Evolutionary conservation across 352 stramenopile genomes (phyloP).

Genomic region (Phytophthora pluvialis): DNA sequence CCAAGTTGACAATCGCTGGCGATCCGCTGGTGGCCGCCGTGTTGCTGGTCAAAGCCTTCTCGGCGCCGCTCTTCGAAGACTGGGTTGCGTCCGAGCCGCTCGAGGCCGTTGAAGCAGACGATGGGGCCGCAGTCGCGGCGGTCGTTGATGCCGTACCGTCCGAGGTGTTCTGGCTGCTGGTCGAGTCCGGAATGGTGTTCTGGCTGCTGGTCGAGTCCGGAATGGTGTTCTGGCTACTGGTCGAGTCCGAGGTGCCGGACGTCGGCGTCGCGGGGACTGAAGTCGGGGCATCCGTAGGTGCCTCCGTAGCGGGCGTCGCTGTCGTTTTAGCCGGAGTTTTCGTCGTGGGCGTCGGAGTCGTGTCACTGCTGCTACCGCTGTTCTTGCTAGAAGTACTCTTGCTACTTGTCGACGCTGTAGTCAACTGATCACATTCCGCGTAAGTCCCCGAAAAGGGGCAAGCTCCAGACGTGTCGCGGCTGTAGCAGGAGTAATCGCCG

Average conservation of each 20-base stretch:
- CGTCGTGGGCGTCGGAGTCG: conserved; percentile 5
- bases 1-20: conserved; percentile 46
- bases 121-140: background rate
- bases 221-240: conserved; percentile 6
- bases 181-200: conserved; percentile 1
- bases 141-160: conserved; percentile 7
- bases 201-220: conserved; percentile 6
- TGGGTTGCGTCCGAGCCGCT: conserved; percentile 8
- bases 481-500: conserved; percentile 76
- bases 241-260: conserved; percentile 1
- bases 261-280: conserved; percentile 2
- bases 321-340: conserved; percentile 21
- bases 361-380: conserved; percentile 8
- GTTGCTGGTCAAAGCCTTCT: conserved; percentile 21
- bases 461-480: conserved; percentile 22
- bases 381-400: conserved; percentile 8
- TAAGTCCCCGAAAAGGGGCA: conserved; percentile 35
- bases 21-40: conserved; percentile 21
- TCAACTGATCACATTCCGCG: conserved; percentile 37
- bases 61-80: background rate
- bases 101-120: background rate
- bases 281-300: background rate
- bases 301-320: background rate
- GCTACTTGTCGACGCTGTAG: conserved; percentile 9
- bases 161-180: conserved; percentile 9